A percentile compares a stretch with the other conserved stretches of the same genome.
Evolutionary conservation across 176 grass and related monocot genomes (phyloP).

Genomic region (Aechmea fasciata): DNA sequence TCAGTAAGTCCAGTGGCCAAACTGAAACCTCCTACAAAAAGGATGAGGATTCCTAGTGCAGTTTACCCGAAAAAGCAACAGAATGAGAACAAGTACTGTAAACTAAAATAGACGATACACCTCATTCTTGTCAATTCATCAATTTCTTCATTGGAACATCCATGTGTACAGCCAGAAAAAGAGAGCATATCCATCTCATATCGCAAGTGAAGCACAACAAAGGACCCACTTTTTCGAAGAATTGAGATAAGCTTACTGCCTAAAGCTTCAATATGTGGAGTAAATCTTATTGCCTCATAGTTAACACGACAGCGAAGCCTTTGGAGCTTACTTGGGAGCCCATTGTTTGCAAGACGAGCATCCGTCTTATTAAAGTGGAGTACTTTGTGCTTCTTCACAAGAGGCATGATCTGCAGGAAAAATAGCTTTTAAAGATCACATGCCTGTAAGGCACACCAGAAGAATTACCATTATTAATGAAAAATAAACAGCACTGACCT

Average conservation of each 20-base stretch:
- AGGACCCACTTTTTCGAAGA: slow-evolving; percentile 54
- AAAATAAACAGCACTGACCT: slow-evolving; percentile 41
- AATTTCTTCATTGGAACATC: slow-evolving; percentile 73
- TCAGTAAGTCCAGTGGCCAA: too few species aligned
- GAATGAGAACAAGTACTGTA: slow-evolving; percentile 6
- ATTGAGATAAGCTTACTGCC: slow-evolving; percentile 68
- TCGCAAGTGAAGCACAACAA: slow-evolving; percentile 90
- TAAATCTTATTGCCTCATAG: slow-evolving; percentile 75
- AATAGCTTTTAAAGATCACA: not conserved
- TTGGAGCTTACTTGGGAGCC: slow-evolving; percentile 73
- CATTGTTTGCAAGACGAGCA: slow-evolving; percentile 83
- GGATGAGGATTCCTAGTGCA: too few species aligned
- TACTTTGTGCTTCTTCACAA: slow-evolving; percentile 86
- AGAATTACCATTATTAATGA: not conserved
- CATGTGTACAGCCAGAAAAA: slow-evolving; percentile 91
- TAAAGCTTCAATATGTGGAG: slow-evolving; percentile 65
- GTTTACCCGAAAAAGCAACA: too few species aligned
- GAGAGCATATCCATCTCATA: slow-evolving; percentile 99
- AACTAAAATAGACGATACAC: slow-evolving; percentile 27
- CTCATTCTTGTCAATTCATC: slow-evolving; percentile 85
- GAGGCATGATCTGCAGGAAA: slow-evolving; percentile 59
- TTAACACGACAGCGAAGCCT: slow-evolving; percentile 80
- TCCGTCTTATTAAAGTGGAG: slow-evolving; percentile 86
- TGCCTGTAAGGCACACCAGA: not conserved
- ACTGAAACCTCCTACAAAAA: too few species aligned